Evolutionary conservation across 2,329 filamentous ascomycete species (phyloP).

Genomic region (Fusarium keratoplasticum): DNA sequence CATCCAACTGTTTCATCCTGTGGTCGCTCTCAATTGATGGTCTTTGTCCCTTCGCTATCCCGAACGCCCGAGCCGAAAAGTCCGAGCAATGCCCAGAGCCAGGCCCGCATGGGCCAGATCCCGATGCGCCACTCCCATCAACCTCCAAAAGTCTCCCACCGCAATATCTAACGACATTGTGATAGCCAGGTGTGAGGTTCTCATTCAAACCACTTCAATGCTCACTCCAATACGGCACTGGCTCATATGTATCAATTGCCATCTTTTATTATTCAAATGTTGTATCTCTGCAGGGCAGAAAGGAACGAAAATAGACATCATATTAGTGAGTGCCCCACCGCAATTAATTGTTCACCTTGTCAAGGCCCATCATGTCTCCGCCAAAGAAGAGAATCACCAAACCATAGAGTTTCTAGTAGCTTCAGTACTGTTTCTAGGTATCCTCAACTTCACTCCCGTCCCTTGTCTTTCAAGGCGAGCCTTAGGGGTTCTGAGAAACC

Average conservation of each 20-base stretch:
- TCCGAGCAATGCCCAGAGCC: conserved; percentile 21
- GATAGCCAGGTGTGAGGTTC: neutral
- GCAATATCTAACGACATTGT: neutral
- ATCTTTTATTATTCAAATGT: conserved; percentile 26
- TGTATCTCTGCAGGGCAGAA: conserved; percentile 9
- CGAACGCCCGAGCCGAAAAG: conserved; percentile 41
- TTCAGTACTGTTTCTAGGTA: neutral
- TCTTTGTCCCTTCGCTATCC: conserved; percentile 7
- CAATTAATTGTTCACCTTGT: conserved; percentile 2
- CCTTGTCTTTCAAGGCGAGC: neutral
- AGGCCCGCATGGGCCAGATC: neutral
- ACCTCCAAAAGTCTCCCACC: neutral
- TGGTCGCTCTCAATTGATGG: neutral
- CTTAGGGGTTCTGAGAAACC: conserved; percentile 35
- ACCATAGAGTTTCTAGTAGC: neutral
- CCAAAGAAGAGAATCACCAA: neutral
- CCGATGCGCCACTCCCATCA: neutral
- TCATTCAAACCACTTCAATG: neutral
- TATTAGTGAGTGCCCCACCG: neutral
- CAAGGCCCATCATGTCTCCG: neutral
- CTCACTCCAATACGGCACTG: neutral
- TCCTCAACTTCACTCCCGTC: neutral
- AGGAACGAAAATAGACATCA: conserved; percentile 1
- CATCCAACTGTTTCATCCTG: neutral
- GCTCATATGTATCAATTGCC: neutral